Percentiles rank a stretch among this genome's conserved stretches.
phyloP scores from a whole-genome alignment of 352 stramenopile genomes.

The Globisporangium middletonii region DNA sequence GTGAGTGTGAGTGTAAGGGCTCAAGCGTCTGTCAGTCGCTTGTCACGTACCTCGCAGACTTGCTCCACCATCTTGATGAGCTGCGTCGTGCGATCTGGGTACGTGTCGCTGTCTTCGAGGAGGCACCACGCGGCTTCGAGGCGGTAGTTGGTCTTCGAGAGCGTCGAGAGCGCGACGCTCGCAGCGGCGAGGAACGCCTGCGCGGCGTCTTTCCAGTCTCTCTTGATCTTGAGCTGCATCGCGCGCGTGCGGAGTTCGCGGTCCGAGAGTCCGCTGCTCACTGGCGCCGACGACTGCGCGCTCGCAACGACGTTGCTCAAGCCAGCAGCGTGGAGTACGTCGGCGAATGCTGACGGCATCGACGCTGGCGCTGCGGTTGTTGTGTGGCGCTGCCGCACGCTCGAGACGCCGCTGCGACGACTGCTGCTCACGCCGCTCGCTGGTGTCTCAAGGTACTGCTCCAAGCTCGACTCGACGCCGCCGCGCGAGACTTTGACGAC shows the following conservation, averaged over 20 bases:
- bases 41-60: conserved; percentile 35
- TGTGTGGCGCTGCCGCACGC: conserved; percentile 3
- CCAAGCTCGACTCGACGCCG: conserved; percentile 43
- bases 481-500: conserved; percentile 42
- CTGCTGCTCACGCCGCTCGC: not conserved
- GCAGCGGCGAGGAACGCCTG: conserved; percentile 49
- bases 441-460: conserved; percentile 23
- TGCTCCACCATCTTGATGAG: conserved; percentile 35
- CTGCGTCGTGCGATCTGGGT: conserved; percentile 29
- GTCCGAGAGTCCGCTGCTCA: conserved; percentile 25
- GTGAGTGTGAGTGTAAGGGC: not conserved
- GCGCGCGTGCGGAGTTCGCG: conserved; percentile 49
- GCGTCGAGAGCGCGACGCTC: conserved; percentile 21
- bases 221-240: conserved; percentile 63
- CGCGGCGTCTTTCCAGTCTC: conserved; percentile 58
- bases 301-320: conserved; percentile 3
- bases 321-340: conserved; percentile 10
- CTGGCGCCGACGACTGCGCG: conserved; percentile 5
- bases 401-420: no score
- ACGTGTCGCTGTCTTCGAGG: conserved; percentile 42
- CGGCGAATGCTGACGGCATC: conserved; percentile 1
- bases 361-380: not conserved
- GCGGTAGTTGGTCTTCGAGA: conserved; percentile 45
- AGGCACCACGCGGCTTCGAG: conserved; percentile 64
- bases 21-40: not conserved